Evolutionary conservation across 129 eudicot genomes (phyloP).

Genomic region (Tanacetum coccineum): DNA sequence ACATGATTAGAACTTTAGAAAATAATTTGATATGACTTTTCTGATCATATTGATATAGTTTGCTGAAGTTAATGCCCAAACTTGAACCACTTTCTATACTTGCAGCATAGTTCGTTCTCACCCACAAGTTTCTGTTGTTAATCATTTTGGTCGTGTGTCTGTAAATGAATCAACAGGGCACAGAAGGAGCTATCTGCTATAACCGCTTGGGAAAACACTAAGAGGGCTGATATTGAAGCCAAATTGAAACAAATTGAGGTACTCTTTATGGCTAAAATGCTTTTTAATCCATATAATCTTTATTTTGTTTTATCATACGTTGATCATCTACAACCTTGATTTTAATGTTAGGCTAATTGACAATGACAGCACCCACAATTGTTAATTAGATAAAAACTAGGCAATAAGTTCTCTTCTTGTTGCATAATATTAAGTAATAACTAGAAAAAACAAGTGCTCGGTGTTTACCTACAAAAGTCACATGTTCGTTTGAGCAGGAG

Average conservation of each 20-base stretch:
- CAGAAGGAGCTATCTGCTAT: slow-evolving; percentile 66
- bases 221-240: slow-evolving; percentile 70
- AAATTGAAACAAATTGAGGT: slow-evolving; percentile 75
- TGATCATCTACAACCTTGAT: too few species aligned
- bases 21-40: too few species aligned
- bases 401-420: too few species aligned
- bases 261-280: background rate
- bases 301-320: too few species aligned
- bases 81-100: background rate
- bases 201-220: slow-evolving; percentile 78
- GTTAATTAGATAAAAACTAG: too few species aligned
- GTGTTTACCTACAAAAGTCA: too few species aligned
- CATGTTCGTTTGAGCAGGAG: slow-evolving; percentile 41
- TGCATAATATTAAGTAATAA: too few species aligned
- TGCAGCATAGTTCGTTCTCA: background rate
- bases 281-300: background rate
- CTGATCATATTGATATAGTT: too few species aligned
- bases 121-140: background rate
- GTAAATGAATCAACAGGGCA: slow-evolving; percentile 49
- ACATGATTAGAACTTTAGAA: background rate
- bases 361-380: too few species aligned
- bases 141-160: background rate
- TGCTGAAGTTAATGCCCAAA: too few species aligned
- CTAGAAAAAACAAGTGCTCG: too few species aligned
- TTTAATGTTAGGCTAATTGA: too few species aligned